Base-by-base conservation (phyloP, 2,329 filamentous ascomycete species). In the Fusarium sp. region DNA sequence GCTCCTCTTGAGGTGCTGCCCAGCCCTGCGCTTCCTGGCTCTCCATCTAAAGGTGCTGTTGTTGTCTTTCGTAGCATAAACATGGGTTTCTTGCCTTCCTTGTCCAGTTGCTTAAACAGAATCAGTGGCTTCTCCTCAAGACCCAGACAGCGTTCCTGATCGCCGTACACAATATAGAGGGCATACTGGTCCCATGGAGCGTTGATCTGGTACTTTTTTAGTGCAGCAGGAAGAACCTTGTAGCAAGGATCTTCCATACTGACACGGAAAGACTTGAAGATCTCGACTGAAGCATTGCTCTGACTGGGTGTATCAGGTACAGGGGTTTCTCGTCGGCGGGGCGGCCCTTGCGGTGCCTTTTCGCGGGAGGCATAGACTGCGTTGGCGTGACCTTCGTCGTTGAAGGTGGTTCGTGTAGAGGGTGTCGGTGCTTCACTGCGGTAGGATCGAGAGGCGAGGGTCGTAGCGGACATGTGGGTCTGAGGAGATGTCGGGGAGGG, bases 151-250 rank as follows among this genome's bases (percentile, higher is more conserved):
- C 96, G 91, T 84, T 99, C 96, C 82, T 98, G 94, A 78, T 98
- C 95, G n/a, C 96, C 96, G 77, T 98, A 97, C 8, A 99, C 96
- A 80, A 99, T 99, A 80, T 98, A 99, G 37, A 99, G 85, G 2
- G 96, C 95, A 80, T 99, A 99, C 79, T 98, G 94, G 76, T 97
- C 93, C 93, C 95, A 98, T 56, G 97, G 95, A 27, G 95, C 95
- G 74, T 97, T 95, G 84, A 99, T 99, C 79, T 98, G 96, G 84
- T 99, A 99, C 81, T 98, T 97, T 80, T 97, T 97, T 23, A 99
- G 88, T 5, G 96, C 96, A 21, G 97, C 96, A 4, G 96, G 96
- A 4, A 99, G 87, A 33, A 99, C 96, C 81, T 98, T 98, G 85
- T 97, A 93, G 84, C 96, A 99, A 6, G 96, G 96, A 79, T 99